Percentiles rank a stretch among this genome's conserved stretches.
phyloP scores from a whole-genome alignment of 805 yeast genomes.

The Debaryomyces castellii region DNA sequence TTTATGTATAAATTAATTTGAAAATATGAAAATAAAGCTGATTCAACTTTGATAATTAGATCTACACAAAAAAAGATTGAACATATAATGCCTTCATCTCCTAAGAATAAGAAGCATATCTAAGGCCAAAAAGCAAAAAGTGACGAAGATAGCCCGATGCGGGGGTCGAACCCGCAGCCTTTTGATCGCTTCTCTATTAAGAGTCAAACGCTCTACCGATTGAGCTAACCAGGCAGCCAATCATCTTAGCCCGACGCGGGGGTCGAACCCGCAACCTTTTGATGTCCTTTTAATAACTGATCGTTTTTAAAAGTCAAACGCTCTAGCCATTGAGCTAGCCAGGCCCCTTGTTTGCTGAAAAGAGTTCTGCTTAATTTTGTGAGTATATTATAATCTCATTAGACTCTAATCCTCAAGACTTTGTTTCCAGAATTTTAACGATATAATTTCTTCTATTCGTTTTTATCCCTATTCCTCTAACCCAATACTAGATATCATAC shows the following conservation, averaged over 20 bases:
- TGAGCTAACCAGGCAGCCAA: too few relatives aligned
- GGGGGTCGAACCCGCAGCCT: conserved; percentile 7
- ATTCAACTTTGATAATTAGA: too few relatives aligned
- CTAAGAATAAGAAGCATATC: background rate
- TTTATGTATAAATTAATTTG: background rate
- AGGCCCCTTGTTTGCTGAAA: conserved; percentile 1
- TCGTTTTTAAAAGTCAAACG: conserved; percentile 4
- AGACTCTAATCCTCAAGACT: too few relatives aligned
- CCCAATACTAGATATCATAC: too few relatives aligned
- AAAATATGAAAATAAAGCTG: too few relatives aligned
- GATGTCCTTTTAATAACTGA: background rate
- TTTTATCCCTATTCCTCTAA: too few relatives aligned
- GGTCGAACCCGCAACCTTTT: conserved; percentile 7
- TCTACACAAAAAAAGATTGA: too few relatives aligned
- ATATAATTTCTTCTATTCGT: too few relatives aligned
- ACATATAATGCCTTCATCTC: too few relatives aligned
- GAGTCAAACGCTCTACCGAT: conserved; percentile 6
- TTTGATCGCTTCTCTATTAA: conserved; percentile 3
- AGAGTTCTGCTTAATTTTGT: background rate
- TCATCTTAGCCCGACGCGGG: conserved; percentile 6
- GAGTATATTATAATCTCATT: too few relatives aligned
- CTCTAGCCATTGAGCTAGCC: conserved; percentile 7
- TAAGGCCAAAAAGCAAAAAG: background rate
- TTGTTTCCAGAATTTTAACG: too few relatives aligned
- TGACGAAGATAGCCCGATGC: conserved; percentile 7